These are phyloP conservation scores for Trichoderma citrinoviride DNA, from an alignment of 2,329 filamentous ascomycete species.

Conservation along the genomic window DNA sequence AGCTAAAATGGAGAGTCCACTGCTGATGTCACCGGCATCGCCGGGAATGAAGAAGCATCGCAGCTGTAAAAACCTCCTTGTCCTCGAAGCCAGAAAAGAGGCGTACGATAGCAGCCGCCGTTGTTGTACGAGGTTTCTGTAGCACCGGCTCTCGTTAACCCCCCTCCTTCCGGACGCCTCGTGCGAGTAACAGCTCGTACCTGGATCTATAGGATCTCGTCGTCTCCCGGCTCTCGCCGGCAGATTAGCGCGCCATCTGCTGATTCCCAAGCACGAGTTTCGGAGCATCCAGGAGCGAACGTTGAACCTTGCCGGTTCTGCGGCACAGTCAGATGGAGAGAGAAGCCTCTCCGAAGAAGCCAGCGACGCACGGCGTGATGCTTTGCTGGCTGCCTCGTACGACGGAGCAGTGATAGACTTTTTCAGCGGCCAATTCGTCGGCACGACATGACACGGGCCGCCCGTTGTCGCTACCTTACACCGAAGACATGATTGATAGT, in stretches of 20 bases:
- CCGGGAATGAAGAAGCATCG: conserved; percentile 13
- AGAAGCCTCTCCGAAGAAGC: background rate
- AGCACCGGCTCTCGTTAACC: background rate
- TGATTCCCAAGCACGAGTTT: background rate
- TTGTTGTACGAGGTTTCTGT: background rate
- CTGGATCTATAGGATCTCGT: background rate
- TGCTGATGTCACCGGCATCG: conserved; percentile 16
- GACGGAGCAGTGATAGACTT: background rate
- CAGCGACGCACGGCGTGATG: conserved; percentile 4
- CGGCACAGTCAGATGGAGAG: conserved; percentile 14
- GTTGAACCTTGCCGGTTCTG: background rate
- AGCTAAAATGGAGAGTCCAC: background rate
- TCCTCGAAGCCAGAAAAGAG: background rate
- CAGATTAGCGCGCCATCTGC: conserved; percentile 5
- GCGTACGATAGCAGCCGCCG: background rate
- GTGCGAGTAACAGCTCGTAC: background rate
- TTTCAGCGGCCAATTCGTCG: background rate
- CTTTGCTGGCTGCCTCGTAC: background rate
- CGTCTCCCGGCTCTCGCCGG: background rate
- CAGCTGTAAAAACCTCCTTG: background rate
- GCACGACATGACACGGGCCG: conserved; percentile 9
- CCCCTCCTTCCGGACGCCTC: background rate
- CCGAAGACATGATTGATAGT: background rate
- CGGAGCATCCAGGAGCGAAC: background rate
- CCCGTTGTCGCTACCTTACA: background rate